Percentiles rank a stretch among this genome's conserved stretches.
phyloP scores from a whole-genome alignment of 352 stramenopile species.

The Hyaloperonospora brassicae region DNA sequence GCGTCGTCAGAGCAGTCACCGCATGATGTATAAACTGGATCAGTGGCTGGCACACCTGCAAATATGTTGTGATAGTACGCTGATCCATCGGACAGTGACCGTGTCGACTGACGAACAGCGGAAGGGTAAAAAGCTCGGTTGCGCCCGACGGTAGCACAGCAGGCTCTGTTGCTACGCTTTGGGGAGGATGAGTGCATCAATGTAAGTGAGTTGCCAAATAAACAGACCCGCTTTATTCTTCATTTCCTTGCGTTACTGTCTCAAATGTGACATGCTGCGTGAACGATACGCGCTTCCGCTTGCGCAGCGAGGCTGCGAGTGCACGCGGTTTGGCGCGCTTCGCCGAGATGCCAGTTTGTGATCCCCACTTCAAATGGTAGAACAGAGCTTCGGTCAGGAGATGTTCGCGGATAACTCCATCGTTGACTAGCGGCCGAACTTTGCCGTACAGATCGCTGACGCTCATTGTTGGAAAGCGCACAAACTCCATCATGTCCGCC shows the following conservation, averaged over 20 bases:
- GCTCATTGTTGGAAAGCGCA: conserved; percentile 83
- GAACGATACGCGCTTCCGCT: conserved; percentile 84
- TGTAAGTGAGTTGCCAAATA: too few species aligned
- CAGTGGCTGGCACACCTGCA: too few species aligned
- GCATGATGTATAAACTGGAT: too few species aligned
- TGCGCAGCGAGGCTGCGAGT: conserved; percentile 52
- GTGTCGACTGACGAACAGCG: too few species aligned
- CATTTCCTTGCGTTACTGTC: conserved; percentile 22
- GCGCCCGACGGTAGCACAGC: too few species aligned
- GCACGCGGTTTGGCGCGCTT: conserved; percentile 59
- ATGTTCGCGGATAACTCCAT: conserved; percentile 56
- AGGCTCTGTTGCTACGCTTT: too few species aligned
- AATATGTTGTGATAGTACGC: too few species aligned
- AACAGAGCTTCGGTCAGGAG: conserved; percentile 80
- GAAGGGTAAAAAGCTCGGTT: too few species aligned
- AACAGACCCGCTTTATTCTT: conserved; percentile 2
- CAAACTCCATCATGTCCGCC: conserved; percentile 69
- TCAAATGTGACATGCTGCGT: conserved; percentile 84
- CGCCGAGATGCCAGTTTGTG: conserved; percentile 44
- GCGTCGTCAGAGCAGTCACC: too few species aligned
- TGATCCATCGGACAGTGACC: too few species aligned
- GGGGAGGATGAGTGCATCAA: too few species aligned
- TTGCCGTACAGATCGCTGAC: conserved; percentile 81
- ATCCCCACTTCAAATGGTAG: conserved; percentile 81
- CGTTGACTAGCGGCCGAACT: conserved; percentile 63